Percentiles rank a stretch among this genome's conserved stretches.
Conservation (phyloP, 345 rosid genomes). For the Ceriops zippeliana region DNA sequence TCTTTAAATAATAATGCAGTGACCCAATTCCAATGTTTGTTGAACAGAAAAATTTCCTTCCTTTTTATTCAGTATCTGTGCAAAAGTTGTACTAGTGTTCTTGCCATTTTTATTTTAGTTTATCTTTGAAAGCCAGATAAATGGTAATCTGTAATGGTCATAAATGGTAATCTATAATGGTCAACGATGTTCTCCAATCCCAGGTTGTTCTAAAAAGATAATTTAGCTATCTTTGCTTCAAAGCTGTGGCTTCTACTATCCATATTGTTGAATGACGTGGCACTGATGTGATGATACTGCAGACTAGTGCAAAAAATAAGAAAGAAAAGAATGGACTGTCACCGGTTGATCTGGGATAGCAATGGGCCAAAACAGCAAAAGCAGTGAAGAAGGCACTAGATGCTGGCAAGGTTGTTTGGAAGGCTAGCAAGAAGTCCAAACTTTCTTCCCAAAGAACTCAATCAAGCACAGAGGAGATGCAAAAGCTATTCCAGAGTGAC, state of each 20-base stretch:
- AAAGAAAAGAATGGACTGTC: constrained; percentile 65
- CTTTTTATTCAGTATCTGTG: neutral
- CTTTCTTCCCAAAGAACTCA: constrained; percentile 40
- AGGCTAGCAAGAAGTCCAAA: constrained; percentile 43
- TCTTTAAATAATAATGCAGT: neutral
- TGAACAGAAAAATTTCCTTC: constrained; percentile 56
- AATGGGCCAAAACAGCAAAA: constrained; percentile 82
- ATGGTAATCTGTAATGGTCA: too few relatives aligned
- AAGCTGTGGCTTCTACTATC: neutral
- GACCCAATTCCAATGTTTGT: constrained; percentile 3
- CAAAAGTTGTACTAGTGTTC: neutral
- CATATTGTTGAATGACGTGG: neutral
- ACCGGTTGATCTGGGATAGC: constrained; percentile 69
- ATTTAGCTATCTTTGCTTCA: neutral
- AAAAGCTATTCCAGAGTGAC: constrained; percentile 72
- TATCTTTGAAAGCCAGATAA: too few relatives aligned
- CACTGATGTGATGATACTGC: constrained; percentile 5
- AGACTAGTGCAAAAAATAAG: constrained; percentile 49
- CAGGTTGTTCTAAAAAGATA: neutral
- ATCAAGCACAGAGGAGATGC: constrained; percentile 74
- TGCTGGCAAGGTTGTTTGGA: constrained; percentile 58
- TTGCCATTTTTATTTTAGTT: neutral
- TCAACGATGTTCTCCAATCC: neutral
- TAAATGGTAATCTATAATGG: neutral
- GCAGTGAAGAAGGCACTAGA: constrained; percentile 70